Evolutionary conservation across 345 rosid species (phyloP).

Genomic region (Conringia planisiliqua): DNA sequence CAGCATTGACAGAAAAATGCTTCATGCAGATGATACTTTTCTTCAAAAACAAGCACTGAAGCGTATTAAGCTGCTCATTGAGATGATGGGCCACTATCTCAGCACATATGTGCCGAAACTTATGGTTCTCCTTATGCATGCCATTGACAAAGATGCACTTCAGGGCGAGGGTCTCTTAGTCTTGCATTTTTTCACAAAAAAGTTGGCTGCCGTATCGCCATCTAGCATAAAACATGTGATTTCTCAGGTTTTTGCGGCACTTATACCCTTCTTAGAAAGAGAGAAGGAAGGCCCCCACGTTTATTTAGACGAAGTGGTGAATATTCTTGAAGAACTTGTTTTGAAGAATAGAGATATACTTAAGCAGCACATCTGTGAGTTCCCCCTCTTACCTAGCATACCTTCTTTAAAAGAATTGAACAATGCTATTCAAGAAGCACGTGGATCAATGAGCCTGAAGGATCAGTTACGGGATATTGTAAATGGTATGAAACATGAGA

Average conservation of each 20-base stretch:
- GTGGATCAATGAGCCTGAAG: conserved; percentile 77
- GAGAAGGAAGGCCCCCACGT: conserved; percentile 52
- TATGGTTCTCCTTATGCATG: conserved; percentile 96
- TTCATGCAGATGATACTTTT: conserved; percentile 64
- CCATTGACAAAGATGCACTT: conserved; percentile 74
- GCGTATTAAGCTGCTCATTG: conserved; percentile 84
- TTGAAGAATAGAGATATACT: conserved; percentile 66
- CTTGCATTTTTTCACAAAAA: conserved; percentile 74
- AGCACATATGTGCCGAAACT: conserved; percentile 89
- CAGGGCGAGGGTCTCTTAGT: conserved; percentile 85
- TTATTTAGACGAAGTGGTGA: conserved; percentile 63
- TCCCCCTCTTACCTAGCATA: conserved; percentile 85
- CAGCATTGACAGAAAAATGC: conserved; percentile 89
- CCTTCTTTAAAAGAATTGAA: conserved; percentile 75
- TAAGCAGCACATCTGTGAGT: conserved; percentile 86
- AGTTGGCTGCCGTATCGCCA: conserved; percentile 71
- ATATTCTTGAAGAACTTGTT: conserved; percentile 85
- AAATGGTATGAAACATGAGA: conserved; percentile 85
- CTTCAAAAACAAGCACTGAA: conserved; percentile 88
- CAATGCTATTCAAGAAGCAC: conserved; percentile 88
- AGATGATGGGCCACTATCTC: conserved; percentile 88
- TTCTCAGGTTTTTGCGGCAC: conserved; percentile 93
- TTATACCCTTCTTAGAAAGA: conserved; percentile 86
- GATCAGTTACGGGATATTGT: conserved; percentile 78
- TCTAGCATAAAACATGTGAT: conserved; percentile 82